Evolutionary conservation across 1,284 basidiomycete species (phyloP), one percentile per base, ranked within the genome.

Genomic region (Rhodotorula sp.): DNA sequence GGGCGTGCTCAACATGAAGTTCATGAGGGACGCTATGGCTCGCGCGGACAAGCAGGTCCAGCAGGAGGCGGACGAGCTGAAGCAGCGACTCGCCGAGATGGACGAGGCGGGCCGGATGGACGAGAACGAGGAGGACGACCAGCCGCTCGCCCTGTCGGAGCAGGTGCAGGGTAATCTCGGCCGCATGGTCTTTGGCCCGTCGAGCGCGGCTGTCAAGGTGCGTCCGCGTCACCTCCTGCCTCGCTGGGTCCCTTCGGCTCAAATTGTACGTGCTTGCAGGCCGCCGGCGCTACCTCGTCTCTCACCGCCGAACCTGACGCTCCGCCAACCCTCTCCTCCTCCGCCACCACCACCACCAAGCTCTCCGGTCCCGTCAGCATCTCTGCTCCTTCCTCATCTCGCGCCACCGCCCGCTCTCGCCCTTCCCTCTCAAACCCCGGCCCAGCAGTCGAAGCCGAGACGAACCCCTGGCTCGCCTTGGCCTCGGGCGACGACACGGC

Each of bases 21-120:
- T 96, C 81, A 96, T 96, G 94, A 88, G 90, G 79, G 89, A 93
- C 69, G 92, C 91, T 0, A 87, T 89, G 81, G 86, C 86, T 20
- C 84, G 90, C 73, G 85, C 88, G 67, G 83, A 86, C 76, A 83
- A 80, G 22, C 84, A 83, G 62, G 86, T 86, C 0, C 83, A 87
- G 67, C 84, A 84, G 66, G 84, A 86, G 72, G 86, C 85, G 19
- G 89, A 89, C 66, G 89, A 90, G 73, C 86, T 92, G 68, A 81
- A 87, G 66, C 83, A 82, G 70, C 89, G 91, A 76, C 82, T 94
- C 77, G 86, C 85, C 52, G 80, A 78, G 27, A 81, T 80, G 15
- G 82, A 81, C 15, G 82, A 81, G 5, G 82, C 80, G 0, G 76
- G 62, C 3, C 67, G 68, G 22, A 44, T 64, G 20, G 61, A 62